Percentiles rank a stretch among this genome's conserved stretches.
Conservation (phyloP, 2,329 filamentous ascomycete genomes). For the Penicillium capsulatum region DNA sequence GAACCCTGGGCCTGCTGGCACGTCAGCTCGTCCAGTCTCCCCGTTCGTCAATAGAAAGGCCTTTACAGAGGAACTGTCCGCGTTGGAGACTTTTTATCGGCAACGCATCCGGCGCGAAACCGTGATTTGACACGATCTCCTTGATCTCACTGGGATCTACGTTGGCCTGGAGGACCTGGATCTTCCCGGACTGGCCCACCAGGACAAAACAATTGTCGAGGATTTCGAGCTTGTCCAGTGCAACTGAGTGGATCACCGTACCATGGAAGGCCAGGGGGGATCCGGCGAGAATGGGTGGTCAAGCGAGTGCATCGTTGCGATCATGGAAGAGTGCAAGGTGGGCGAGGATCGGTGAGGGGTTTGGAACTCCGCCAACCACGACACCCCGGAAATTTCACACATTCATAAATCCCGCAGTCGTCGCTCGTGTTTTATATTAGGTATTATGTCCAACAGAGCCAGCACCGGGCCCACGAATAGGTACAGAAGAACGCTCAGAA, state of each 20-base stretch:
- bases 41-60: too few species aligned
- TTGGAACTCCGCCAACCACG: background rate
- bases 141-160: slow-evolving; percentile 21
- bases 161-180: slow-evolving; percentile 26
- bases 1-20: slow-evolving; percentile 25
- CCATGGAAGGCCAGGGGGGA: slow-evolving; percentile 33
- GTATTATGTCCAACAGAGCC: slow-evolving; percentile 4
- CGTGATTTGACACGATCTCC: slow-evolving; percentile 21
- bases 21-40: too few species aligned
- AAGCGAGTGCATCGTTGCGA: slow-evolving; percentile 9
- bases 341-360: slow-evolving; percentile 7
- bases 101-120: slow-evolving; percentile 25
- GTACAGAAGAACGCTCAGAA: slow-evolving; percentile 3
- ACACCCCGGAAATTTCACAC: background rate
- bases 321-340: background rate
- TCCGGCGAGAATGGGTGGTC: slow-evolving; percentile 8
- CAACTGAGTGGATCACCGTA: slow-evolving; percentile 32
- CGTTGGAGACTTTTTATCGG: slow-evolving; percentile 27
- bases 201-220: slow-evolving; percentile 32
- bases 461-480: slow-evolving; percentile 1
- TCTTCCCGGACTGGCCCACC: slow-evolving; percentile 28
- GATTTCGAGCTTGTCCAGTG: slow-evolving; percentile 26
- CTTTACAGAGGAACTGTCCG: slow-evolving; percentile 27
- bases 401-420: background rate
- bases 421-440: slow-evolving; percentile 1